Conservation (phyloP, 2,329 filamentous ascomycete species). For the Tolypocladium ovalisporum region DNA sequence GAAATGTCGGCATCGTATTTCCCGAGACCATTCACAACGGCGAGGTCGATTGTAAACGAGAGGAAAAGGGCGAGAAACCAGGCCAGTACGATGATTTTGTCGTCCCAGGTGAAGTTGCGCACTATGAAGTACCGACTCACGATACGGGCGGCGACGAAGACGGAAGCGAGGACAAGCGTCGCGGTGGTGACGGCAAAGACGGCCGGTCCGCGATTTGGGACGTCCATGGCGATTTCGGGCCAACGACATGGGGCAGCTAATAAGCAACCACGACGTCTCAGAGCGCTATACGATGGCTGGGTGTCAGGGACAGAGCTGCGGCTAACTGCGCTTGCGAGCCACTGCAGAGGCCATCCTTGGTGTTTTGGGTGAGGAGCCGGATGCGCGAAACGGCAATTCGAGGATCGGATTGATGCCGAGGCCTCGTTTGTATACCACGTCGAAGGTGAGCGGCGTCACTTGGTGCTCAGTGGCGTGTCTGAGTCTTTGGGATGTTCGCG, state of each 20-base stretch:
- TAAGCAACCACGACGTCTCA: not conserved
- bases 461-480: not conserved
- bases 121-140: conserved; percentile 65
- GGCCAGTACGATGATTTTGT: conserved; percentile 69
- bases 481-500: not conserved
- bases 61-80: conserved; percentile 64
- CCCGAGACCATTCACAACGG: conserved; percentile 55
- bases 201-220: conserved; percentile 41
- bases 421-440: not conserved
- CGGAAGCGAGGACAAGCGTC: conserved; percentile 57
- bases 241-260: conserved; percentile 5
- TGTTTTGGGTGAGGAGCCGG: not conserved
- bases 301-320: not conserved
- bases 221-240: conserved; percentile 1
- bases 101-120: conserved; percentile 60
- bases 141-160: conserved; percentile 67
- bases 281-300: not conserved
- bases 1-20: conserved; percentile 52
- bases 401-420: not conserved
- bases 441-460: not conserved
- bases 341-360: not conserved
- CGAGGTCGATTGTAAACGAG: conserved; percentile 55
- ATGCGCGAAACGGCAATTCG: not conserved
- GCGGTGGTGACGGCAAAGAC: conserved; percentile 62
- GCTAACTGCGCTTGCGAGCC: not conserved